Base-by-base conservation (phyloP, 768 basidiomycete genomes). In the Steccherinum ochraceum region DNA sequence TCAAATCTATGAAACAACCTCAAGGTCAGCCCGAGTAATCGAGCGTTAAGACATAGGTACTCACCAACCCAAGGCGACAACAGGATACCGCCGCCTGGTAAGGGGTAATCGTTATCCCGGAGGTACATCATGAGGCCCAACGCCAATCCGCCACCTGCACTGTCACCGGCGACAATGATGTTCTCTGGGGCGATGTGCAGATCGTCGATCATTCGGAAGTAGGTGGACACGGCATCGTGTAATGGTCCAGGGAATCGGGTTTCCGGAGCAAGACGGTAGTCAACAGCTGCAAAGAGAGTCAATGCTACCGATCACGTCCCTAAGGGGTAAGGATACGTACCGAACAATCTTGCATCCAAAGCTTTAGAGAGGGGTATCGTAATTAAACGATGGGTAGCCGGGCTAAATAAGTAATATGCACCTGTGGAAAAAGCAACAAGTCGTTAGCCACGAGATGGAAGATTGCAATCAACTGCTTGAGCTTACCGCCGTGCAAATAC, bases 41-140 rank as follows among this genome's bases (percentile, higher is more conserved):
- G 16, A 23, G 41, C 7, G 19, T 43, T 23, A 18, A 26, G 25
- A 50, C 3, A 49, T 13, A 18, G 13, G n/a, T 45, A 49, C 89
- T 71, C 52, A 86, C 93, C 93, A 57, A 95, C 92, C 93, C 93
- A 97, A 3, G 93, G 93, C 20, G 87, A 93, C 80, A 98, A 84
- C 35, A 96, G 66, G 24, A 98, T 89, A 5, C 85, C 85, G 3
- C 86, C 91, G 24, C 86, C 80, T 7, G 95, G 95, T 4, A 95
- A 61, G 1, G 85, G 78, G 64, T 95, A 94, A 13, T 73, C 70
- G 57, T 94, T 87, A 62, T 99, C 95, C n/a, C 95, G 77, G 16
- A 99, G 79, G 65, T 99, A 99, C 82, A 98, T 85, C 49, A 95
- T 69, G 44, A 93, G 69, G 0, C 92, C 93, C 1, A 97, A 76